Evolutionary conservation across 495 filamentous ascomycete genomes (phyloP).

Genomic region (Penicillium steckii): DNA sequence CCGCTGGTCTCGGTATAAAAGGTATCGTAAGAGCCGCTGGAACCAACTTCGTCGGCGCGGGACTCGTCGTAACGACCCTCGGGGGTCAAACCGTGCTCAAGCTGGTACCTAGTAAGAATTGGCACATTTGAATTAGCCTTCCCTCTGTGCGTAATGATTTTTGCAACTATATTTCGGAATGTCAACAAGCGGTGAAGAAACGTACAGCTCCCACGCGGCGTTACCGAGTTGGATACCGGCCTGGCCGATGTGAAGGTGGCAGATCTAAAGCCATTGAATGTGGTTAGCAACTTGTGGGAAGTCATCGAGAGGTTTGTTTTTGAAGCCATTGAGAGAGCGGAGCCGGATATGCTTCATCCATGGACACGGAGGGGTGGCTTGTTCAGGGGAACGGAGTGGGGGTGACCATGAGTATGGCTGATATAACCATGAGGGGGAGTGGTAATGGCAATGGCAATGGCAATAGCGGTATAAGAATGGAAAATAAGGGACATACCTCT

Average conservation of each 20-base stretch:
- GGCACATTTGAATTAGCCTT: background rate
- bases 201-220: conserved; percentile 93
- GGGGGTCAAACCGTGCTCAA: conserved; percentile 81
- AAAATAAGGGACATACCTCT: background rate
- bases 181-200: conserved; percentile 44
- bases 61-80: conserved; percentile 72
- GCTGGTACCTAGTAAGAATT: conserved; percentile 63
- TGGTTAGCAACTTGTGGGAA: conserved; percentile 6
- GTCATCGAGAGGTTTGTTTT: background rate
- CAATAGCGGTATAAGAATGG: background rate
- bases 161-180: background rate
- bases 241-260: conserved; percentile 90
- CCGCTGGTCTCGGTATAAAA: conserved; percentile 87
- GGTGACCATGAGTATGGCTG: background rate
- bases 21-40: conserved; percentile 77
- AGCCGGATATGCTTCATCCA: background rate
- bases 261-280: conserved; percentile 53
- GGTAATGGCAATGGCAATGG: background rate
- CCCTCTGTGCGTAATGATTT: background rate
- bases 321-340: background rate
- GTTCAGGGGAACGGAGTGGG: conserved; percentile 1
- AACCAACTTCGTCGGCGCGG: conserved; percentile 53
- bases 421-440: background rate
- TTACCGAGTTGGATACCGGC: conserved; percentile 92
- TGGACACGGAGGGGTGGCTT: background rate